Conservation (phyloP, 352 stramenopile genomes). For the Lagenidium giganteum region DNA sequence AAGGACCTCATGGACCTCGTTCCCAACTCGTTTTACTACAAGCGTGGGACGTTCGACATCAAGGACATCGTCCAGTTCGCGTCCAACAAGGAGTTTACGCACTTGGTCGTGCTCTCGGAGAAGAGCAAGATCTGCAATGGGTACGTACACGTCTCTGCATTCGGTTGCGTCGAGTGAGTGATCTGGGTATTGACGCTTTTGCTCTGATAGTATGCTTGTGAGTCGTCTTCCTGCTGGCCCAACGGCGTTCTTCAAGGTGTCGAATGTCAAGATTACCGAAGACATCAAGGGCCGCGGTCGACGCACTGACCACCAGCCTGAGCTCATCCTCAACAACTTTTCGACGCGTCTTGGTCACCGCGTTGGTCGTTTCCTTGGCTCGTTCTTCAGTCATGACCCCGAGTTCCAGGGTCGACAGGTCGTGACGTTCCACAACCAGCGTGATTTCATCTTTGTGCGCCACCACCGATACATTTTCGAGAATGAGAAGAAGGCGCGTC, state of each 20-base stretch:
- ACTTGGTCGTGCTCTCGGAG: constrained; percentile 98
- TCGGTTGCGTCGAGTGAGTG: background rate
- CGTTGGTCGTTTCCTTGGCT: constrained; percentile 96
- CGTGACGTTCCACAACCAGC: constrained; percentile 99
- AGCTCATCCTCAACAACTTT: constrained; percentile 99
- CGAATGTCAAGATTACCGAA: constrained; percentile 93
- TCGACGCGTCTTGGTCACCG: constrained; percentile 97
- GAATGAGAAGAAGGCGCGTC: constrained; percentile 88
- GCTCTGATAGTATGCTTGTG: constrained; percentile 76
- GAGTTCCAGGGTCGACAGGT: constrained; percentile 98
- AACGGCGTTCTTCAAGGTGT: constrained; percentile 99
- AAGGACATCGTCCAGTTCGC: constrained; percentile 95
- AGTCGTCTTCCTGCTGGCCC: constrained; percentile 91
- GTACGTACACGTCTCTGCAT: too few relatives aligned
- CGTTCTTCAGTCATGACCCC: constrained; percentile 95
- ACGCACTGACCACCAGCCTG: constrained; percentile 91
- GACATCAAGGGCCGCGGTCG: constrained; percentile 94
- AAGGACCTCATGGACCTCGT: constrained; percentile 96
- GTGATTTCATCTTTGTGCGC: constrained; percentile 99
- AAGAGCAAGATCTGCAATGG: constrained; percentile 94
- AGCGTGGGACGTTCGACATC: constrained; percentile 89
- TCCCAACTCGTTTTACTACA: constrained; percentile 99
- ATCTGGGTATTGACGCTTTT: background rate
- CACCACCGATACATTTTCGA: constrained; percentile 99
- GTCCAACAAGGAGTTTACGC: constrained; percentile 97